Evolutionary conservation across 169 alveolate species (phyloP).

Genomic region (Plasmodium ovale): DNA sequence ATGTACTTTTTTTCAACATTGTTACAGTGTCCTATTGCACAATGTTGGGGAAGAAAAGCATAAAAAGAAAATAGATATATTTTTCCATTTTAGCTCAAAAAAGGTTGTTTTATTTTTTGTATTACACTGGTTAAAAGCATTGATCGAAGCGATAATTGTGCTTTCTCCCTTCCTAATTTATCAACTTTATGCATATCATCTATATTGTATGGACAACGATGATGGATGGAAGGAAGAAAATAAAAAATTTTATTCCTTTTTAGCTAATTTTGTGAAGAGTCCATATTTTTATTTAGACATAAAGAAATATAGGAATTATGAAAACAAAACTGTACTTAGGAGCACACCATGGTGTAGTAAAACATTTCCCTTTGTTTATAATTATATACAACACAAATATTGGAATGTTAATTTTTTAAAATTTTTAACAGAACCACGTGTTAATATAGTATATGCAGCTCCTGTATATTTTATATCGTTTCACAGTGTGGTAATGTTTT

Average conservation of each 20-base stretch:
- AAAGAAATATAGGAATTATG: not conserved
- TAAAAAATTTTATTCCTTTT: constrained; percentile 55
- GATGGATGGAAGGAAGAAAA: constrained; percentile 57
- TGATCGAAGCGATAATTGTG: constrained; percentile 77
- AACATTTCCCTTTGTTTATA: constrained; percentile 77
- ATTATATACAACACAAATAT: constrained; percentile 79
- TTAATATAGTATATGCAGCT: constrained; percentile 31
- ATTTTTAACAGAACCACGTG: constrained; percentile 59
- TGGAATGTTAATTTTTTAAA: constrained; percentile 83
- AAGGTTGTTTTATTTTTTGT: constrained; percentile 14
- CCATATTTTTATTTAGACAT: constrained; percentile 14
- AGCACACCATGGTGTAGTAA: constrained; percentile 83
- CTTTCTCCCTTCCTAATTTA: constrained; percentile 78
- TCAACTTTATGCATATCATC: constrained; percentile 79
- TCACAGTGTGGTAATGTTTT: constrained; percentile 31
- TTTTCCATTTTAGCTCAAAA: constrained; percentile 10
- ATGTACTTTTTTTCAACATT: constrained; percentile 38
- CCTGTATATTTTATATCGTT: constrained; percentile 58
- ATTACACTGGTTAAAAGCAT: constrained; percentile 79
- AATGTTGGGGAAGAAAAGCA: not conserved
- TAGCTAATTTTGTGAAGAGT: constrained; percentile 19
- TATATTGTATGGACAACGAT: constrained; percentile 71
- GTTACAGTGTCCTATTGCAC: not conserved
- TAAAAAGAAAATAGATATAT: not conserved
- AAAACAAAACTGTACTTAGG: constrained; percentile 77